Conservation (phyloP, 2,329 filamentous ascomycete species). For the Alternaria metachromatica region DNA sequence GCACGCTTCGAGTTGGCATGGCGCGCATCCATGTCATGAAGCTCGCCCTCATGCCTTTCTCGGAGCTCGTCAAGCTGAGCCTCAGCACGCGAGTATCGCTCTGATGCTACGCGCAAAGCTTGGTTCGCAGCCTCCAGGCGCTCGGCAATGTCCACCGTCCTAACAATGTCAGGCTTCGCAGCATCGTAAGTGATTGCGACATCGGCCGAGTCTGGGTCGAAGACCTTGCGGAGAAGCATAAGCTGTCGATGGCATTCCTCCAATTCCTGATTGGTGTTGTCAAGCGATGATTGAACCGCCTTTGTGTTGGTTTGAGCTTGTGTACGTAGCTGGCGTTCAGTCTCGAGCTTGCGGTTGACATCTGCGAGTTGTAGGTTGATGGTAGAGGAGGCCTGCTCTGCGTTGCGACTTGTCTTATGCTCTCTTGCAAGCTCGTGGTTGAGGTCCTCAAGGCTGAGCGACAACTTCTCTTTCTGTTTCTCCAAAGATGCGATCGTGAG, state of each 20-base stretch:
- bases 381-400: constrained; percentile 84
- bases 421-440: constrained; percentile 91
- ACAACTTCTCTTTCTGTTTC: constrained; percentile 92
- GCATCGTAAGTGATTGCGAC: constrained; percentile 72
- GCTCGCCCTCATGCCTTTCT: constrained; percentile 73
- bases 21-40: constrained; percentile 68
- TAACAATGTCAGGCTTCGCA: constrained; percentile 71
- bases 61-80: constrained; percentile 80
- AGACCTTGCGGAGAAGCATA: constrained; percentile 81
- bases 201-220: constrained; percentile 76
- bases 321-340: constrained; percentile 81
- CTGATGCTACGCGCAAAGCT: constrained; percentile 81
- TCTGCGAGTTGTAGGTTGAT: constrained; percentile 85
- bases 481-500: constrained; percentile 82
- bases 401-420: constrained; percentile 86
- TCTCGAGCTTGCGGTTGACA: constrained; percentile 86
- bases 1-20: constrained; percentile 72
- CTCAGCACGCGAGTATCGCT: constrained; percentile 82
- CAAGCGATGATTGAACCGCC: constrained; percentile 78
- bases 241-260: constrained; percentile 80
- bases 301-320: constrained; percentile 88
- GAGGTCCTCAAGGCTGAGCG: constrained; percentile 86
- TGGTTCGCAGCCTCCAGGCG: constrained; percentile 90
- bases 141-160: constrained; percentile 76
- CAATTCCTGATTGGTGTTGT: constrained; percentile 80